phyloP scores from a whole-genome alignment of 441 rosid genomes.

The Mallotus japonicus region DNA sequence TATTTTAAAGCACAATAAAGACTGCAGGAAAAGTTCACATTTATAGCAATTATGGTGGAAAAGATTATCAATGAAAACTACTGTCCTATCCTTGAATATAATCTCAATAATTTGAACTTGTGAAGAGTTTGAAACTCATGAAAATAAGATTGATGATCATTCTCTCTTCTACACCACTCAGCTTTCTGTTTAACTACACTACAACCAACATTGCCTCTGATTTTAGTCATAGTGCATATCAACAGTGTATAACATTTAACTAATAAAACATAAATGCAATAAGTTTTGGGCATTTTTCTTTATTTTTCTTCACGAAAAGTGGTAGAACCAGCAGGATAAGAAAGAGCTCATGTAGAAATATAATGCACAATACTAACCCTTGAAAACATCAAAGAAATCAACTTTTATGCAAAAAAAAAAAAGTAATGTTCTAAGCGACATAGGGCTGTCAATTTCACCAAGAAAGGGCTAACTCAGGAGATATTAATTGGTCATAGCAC shows the following conservation, averaged over 20 bases:
- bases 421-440: neutral
- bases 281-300: neutral
- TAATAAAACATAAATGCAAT: neutral
- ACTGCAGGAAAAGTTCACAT: neutral
- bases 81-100: neutral
- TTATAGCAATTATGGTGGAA: neutral
- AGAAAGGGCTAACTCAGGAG: neutral
- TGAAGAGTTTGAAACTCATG: neutral
- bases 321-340: neutral
- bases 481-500: neutral
- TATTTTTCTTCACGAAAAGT: neutral
- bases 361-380: neutral
- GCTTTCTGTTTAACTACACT: neutral
- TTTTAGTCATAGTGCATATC: neutral
- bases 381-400: neutral
- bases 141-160: neutral
- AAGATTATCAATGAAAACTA: neutral
- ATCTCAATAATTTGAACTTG: slow-evolving; percentile 4
- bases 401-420: neutral
- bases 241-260: neutral
- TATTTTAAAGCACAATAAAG: slow-evolving; percentile 13
- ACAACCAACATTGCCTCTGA: neutral
- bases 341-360: neutral
- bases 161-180: neutral
- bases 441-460: neutral